A percentile compares a stretch with the other conserved stretches of the same genome.
Evolutionary conservation across 176 grass and related monocot species (phyloP).

Genomic region (Carex scoparia): DNA sequence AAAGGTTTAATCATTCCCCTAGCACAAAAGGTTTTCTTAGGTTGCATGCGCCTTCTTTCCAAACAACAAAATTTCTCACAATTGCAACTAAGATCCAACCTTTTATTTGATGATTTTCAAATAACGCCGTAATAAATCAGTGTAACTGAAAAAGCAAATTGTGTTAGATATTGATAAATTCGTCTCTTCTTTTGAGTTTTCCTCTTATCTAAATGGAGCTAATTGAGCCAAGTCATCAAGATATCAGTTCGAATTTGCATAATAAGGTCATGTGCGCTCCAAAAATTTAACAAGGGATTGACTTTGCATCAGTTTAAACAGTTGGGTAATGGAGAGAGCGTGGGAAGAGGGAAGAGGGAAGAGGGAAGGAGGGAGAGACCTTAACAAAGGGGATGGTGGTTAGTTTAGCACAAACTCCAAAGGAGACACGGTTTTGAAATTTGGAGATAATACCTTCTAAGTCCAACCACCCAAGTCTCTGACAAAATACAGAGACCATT

Average conservation of each 20-base stretch:
- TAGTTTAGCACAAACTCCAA: slow-evolving; percentile 91
- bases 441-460: slow-evolving; percentile 87
- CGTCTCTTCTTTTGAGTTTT: not conserved
- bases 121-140: not conserved
- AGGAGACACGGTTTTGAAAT: slow-evolving; percentile 94
- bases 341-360: not conserved
- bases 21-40: not conserved
- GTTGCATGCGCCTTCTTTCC: not conserved
- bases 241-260: slow-evolving; percentile 20
- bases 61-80: not conserved
- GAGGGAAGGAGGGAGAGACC: slow-evolving; percentile 24
- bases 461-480: slow-evolving; percentile 94
- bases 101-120: not conserved
- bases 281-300: not conserved
- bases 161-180: not conserved
- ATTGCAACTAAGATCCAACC: not conserved
- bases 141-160: not conserved
- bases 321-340: not conserved
- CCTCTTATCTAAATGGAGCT: not conserved
- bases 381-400: slow-evolving; percentile 88
- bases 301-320: not conserved
- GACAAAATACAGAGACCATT: slow-evolving; percentile 96
- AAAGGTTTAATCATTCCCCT: not conserved
- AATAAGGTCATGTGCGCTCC: slow-evolving; percentile 13
- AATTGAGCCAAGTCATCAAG: slow-evolving; percentile 5